These are phyloP conservation scores for Schoenoplectus triqueter DNA, from an alignment of 202 grass and related monocot species.

Conservation along the genomic window DNA sequence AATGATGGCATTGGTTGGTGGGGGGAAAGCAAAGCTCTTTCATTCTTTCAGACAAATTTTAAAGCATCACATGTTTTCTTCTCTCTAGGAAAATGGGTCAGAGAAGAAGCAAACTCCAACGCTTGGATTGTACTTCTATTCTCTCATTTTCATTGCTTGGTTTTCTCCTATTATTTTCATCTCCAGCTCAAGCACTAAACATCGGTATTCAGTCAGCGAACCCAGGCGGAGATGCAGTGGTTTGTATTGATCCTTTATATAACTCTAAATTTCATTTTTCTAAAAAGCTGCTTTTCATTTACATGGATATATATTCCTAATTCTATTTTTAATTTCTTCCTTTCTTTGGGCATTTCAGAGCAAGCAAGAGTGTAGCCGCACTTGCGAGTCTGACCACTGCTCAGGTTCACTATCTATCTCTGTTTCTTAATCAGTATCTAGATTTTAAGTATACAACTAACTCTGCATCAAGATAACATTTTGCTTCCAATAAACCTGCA, in stretches of 20 bases:
- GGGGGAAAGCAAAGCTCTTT: conserved; percentile 1
- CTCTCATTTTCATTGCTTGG: conserved; percentile 3
- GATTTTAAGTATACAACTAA: neutral
- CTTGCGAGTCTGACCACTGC: conserved; percentile 93
- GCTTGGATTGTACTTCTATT: conserved; percentile 3
- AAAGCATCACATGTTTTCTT: conserved; percentile 4
- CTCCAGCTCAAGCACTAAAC: conserved; percentile 60
- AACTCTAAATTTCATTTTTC: neutral
- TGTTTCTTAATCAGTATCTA: conserved; percentile 9
- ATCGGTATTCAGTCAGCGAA: conserved; percentile 61
- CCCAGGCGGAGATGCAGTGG: conserved; percentile 48
- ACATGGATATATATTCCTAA: neutral
- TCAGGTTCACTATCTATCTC: conserved; percentile 45
- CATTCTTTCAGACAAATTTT: conserved; percentile 18
- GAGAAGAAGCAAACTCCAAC: conserved; percentile 17
- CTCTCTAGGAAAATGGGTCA: conserved; percentile 33
- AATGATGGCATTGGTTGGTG: conserved; percentile 29
- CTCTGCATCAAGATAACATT: neutral
- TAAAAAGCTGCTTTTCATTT: neutral
- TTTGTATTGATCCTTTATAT: conserved; percentile 39
- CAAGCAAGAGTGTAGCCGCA: conserved; percentile 84
- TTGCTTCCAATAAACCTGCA: neutral
- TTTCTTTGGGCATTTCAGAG: conserved; percentile 44
- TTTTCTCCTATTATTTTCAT: conserved; percentile 24
- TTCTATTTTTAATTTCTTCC: conserved; percentile 2